Evolutionary conservation across 805 yeast species (phyloP).

Genomic region (Myxozyma sirexii): DNA sequence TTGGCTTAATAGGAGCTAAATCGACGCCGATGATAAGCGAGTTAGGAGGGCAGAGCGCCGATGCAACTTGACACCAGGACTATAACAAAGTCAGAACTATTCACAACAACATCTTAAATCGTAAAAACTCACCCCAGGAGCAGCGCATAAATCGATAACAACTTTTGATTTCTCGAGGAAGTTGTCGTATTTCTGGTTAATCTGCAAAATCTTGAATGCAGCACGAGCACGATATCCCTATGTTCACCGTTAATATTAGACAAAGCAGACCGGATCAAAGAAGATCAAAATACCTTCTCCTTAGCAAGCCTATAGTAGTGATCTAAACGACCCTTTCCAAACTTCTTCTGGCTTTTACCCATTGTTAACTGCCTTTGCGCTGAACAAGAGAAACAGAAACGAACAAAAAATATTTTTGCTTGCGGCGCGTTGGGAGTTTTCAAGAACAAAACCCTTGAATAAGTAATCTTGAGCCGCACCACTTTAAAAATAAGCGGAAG

Average conservation of each 20-base stretch:
- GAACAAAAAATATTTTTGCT: slow-evolving; percentile 1
- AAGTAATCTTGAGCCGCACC: neutral
- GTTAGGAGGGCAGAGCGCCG: slow-evolving; percentile 87
- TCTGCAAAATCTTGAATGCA: slow-evolving; percentile 90
- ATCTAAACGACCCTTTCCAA: slow-evolving; percentile 97
- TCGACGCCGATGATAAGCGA: slow-evolving; percentile 98
- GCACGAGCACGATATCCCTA: slow-evolving; percentile 97
- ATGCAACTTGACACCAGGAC: slow-evolving; percentile 99
- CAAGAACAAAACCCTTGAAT: neutral
- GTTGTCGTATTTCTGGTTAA: slow-evolving; percentile 95
- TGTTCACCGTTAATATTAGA: neutral
- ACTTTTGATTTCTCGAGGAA: slow-evolving; percentile 93
- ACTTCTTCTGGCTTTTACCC: slow-evolving; percentile 36
- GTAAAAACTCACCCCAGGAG: slow-evolving; percentile 65
- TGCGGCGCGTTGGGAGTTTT: slow-evolving; percentile 10
- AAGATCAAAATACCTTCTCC: slow-evolving; percentile 59
- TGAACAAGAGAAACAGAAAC: neutral
- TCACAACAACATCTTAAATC: neutral
- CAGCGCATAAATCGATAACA: slow-evolving; percentile 97
- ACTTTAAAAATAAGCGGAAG: too few species aligned
- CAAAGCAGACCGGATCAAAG: neutral
- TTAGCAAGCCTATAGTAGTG: slow-evolving; percentile 94
- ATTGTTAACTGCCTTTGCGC: slow-evolving; percentile 4
- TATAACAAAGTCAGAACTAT: slow-evolving; percentile 5
- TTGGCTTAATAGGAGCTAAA: slow-evolving; percentile 94